These are phyloP conservation scores for Sophora flavescens DNA, from an alignment of 306 rosid species.

Conservation along the genomic window DNA sequence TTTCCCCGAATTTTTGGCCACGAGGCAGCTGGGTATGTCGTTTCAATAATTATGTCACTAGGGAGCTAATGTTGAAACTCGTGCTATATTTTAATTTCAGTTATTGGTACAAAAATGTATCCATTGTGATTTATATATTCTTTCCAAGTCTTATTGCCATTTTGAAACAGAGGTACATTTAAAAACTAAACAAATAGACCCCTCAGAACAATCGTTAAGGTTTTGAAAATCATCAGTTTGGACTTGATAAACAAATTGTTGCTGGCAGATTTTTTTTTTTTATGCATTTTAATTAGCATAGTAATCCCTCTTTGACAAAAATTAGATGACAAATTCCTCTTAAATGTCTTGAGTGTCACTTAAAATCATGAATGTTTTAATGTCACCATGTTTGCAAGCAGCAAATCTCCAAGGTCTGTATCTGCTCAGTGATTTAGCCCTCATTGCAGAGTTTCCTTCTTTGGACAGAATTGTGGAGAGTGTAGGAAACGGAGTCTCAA, in stretches of 20 bases:
- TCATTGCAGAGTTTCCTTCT: background rate
- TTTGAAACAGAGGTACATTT: constrained; percentile 9
- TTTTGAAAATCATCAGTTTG: background rate
- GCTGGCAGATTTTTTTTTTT: background rate
- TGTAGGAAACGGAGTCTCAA: constrained; percentile 48
- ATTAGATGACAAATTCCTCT: background rate
- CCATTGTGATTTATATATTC: background rate
- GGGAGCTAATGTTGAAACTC: background rate
- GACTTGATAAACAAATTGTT: background rate
- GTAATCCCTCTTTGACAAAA: background rate
- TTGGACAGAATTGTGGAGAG: constrained; percentile 50
- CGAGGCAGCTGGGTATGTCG: constrained; percentile 52
- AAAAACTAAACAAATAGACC: background rate
- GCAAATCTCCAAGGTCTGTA: background rate
- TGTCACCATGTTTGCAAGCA: background rate
- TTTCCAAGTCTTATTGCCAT: background rate
- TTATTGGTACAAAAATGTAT: background rate
- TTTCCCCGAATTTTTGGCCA: constrained; percentile 55
- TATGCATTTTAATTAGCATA: background rate
- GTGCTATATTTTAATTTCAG: background rate
- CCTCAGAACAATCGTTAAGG: background rate
- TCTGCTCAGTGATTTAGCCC: background rate
- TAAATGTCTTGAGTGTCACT: background rate
- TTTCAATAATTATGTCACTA: background rate
- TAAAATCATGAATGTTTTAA: background rate